A percentile compares a stretch with the other conserved stretches of the same genome.
Evolutionary conservation across 2,329 filamentous ascomycete genomes (phyloP).

Genomic region (Conoideocrella luteorostrata): DNA sequence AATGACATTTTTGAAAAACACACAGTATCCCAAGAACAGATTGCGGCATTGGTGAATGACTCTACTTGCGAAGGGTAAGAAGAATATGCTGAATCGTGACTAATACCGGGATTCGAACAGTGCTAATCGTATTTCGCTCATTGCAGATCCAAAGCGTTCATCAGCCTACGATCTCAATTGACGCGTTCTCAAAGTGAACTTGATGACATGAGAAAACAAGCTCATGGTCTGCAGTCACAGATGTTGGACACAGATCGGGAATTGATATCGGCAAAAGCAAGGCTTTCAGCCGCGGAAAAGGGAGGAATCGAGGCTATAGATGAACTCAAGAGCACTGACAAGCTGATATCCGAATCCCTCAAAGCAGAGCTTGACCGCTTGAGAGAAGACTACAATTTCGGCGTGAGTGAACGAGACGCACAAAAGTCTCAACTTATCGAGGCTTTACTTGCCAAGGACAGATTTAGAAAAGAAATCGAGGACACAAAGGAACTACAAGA

Average conservation of each 20-base stretch:
- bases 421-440: slow-evolving; percentile 55
- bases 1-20: slow-evolving; percentile 54
- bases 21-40: slow-evolving; percentile 50
- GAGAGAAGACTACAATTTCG: slow-evolving; percentile 42
- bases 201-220: slow-evolving; percentile 35
- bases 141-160: slow-evolving; percentile 47
- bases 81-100: too few relatives aligned
- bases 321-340: slow-evolving; percentile 53
- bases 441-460: slow-evolving; percentile 54
- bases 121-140: slow-evolving; percentile 29
- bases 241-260: slow-evolving; percentile 50
- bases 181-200: slow-evolving; percentile 40
- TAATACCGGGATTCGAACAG: too few relatives aligned
- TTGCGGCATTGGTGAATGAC: slow-evolving; percentile 47
- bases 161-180: slow-evolving; percentile 44
- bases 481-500: slow-evolving; percentile 37
- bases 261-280: slow-evolving; percentile 43
- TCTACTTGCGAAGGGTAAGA: slow-evolving; percentile 52
- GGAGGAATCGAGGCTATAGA: slow-evolving; percentile 49
- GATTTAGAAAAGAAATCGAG: slow-evolving; percentile 49
- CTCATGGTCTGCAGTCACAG: slow-evolving; percentile 39
- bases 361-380: slow-evolving; percentile 51
- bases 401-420: slow-evolving; percentile 47
- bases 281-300: slow-evolving; percentile 49
- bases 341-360: slow-evolving; percentile 52